Conservation (phyloP, 306 rosid genomes). For the Cicer bijugum region DNA sequence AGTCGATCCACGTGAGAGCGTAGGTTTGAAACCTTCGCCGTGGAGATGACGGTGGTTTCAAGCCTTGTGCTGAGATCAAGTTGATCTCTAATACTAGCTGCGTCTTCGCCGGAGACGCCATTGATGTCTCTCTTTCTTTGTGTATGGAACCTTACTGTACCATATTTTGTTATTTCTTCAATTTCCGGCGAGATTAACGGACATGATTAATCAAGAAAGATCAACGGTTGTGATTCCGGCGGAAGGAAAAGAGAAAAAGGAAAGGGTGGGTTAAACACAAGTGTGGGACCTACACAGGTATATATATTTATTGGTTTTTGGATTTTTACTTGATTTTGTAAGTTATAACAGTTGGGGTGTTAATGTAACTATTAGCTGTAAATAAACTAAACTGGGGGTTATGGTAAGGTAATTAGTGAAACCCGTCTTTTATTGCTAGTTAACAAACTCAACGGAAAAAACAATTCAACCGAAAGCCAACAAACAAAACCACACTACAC, state of each 20-base stretch:
- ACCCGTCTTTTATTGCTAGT: not conserved
- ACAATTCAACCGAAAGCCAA: not conserved
- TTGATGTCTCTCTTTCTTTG: slow-evolving; percentile 33
- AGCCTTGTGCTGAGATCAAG: slow-evolving; percentile 90
- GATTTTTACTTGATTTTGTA: not conserved
- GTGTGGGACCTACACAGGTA: slow-evolving; percentile 18
- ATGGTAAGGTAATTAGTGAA: not conserved
- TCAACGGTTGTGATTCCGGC: slow-evolving; percentile 41
- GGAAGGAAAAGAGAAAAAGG: slow-evolving; percentile 39
- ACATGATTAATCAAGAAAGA: slow-evolving; percentile 48
- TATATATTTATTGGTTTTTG: not conserved
- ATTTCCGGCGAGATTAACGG: slow-evolving; percentile 47
- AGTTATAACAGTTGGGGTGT: not conserved
- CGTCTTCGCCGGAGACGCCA: slow-evolving; percentile 44
- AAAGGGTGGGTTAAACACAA: not conserved
- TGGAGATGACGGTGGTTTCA: slow-evolving; percentile 56
- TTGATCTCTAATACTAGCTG: slow-evolving; percentile 74
- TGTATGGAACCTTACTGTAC: slow-evolving; percentile 26
- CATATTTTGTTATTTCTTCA: slow-evolving; percentile 44
- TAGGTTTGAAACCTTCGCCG: slow-evolving; percentile 62
- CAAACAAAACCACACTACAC: not conserved
- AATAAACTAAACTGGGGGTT: not conserved
- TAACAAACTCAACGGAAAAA: not conserved
- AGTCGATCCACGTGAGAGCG: slow-evolving; percentile 71
- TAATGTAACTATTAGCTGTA: not conserved